Conservation (phyloP, 495 filamentous ascomycete species). For the Astrocystis sublimbata region DNA sequence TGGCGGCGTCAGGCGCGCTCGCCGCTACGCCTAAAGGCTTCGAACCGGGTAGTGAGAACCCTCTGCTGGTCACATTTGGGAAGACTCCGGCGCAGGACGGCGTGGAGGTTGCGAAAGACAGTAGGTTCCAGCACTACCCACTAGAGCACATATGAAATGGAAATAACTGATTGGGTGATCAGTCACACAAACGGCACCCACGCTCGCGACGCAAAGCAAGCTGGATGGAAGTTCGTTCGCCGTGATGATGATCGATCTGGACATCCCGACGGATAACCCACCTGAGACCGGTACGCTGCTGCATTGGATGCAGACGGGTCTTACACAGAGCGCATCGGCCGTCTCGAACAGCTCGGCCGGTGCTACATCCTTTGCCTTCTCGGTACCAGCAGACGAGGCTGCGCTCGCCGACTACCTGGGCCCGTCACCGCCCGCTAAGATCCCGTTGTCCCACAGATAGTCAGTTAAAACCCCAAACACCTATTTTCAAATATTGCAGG, state of each 20-base stretch:
- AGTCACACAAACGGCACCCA: constrained; percentile 29
- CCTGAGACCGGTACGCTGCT: constrained; percentile 40
- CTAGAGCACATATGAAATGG: neutral
- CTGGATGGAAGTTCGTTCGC: constrained; percentile 34
- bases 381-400: constrained; percentile 28
- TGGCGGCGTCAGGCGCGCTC: constrained; percentile 31
- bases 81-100: constrained; percentile 33
- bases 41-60: constrained; percentile 29
- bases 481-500: neutral
- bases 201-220: constrained; percentile 36
- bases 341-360: constrained; percentile 33
- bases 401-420: constrained; percentile 37
- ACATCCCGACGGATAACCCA: constrained; percentile 44
- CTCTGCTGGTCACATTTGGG: constrained; percentile 40
- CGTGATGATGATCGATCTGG: constrained; percentile 45
- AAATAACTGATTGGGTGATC: constrained; percentile 9
- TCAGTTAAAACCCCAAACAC: neutral
- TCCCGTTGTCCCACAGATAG: constrained; percentile 46
- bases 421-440: constrained; percentile 41
- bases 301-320: constrained; percentile 45
- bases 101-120: constrained; percentile 32
- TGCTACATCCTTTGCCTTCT: constrained; percentile 32
- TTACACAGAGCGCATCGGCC: constrained; percentile 35
- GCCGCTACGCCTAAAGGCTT: constrained; percentile 44
- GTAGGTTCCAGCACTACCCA: constrained; percentile 27